Base-by-base conservation (phyloP, 2,329 filamentous ascomycete species). In the Harringtonia aguacate region DNA sequence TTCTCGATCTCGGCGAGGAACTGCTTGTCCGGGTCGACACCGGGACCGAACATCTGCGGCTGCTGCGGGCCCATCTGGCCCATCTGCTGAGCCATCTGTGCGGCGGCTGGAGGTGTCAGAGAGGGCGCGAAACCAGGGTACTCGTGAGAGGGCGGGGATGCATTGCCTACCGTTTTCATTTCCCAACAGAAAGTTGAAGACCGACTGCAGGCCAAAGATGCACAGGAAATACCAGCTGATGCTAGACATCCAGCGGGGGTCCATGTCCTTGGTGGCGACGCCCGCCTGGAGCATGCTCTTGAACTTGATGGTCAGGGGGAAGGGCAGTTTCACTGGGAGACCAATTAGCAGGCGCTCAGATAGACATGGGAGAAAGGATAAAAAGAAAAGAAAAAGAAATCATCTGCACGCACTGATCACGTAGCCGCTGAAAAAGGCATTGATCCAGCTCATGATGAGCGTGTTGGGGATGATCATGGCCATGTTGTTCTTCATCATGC, bases 401-500 rank as follows among this genome's bases (percentile, higher is more conserved):
- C 18, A 18, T n/a, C n/a, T n/a, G n/a, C n/a, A 72, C 79, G 57
- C 71, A 94, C 87, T 87, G 50, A 98, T 95, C 39, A 98, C 92
- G 59, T 95, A 98, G 28, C 92, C 92, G 42, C 87, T 94, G 58
- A 98, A 98, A 61, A 97, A 98, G 0, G 92, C 89, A 67, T 98
- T 98, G 62, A 98, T 97, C 92, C 92, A 98, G 53, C 90, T 92
- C 92, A 98, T 98, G 54, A 98, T 98, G 60, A 98, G 67, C 7
- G 89, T 97, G 65, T 98, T 95, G 39, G 92, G 92, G 46, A 98
- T 87, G 70, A 98, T 97, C 92, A 97, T 98, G 52, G 92, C 90
- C 85, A 98, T 95, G 61, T 98, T 95, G 46, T 89, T 89, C 77
- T 98, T 98, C 86, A 98, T 94, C 87, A 95, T 95, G 54, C 92